A percentile compares a stretch with the other conserved stretches of the same genome.
Conservation (phyloP, 2,329 filamentous ascomycete genomes). For the Sporothrix pseudoabietina region DNA sequence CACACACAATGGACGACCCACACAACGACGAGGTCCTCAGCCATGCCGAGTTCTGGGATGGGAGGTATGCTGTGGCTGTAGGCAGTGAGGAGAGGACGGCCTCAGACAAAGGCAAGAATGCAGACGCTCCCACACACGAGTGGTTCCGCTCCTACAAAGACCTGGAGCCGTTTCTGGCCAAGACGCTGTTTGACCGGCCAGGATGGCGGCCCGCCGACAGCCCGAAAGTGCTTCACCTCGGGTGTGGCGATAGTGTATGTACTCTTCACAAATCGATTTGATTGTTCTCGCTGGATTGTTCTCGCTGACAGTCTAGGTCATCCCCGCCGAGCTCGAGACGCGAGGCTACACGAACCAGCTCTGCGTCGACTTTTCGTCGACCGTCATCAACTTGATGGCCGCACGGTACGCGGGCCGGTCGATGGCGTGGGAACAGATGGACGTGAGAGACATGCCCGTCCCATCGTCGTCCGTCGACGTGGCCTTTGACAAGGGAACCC, state of each 20-base stretch:
- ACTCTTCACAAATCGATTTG: background rate
- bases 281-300: too few relatives aligned
- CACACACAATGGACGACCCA: constrained; percentile 21
- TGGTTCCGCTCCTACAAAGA: constrained; percentile 56
- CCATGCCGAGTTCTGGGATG: constrained; percentile 54
- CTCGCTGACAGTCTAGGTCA: constrained; percentile 45
- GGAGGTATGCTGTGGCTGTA: constrained; percentile 44
- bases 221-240: constrained; percentile 57
- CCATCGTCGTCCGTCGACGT: constrained; percentile 51
- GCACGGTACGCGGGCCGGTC: constrained; percentile 45
- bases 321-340: constrained; percentile 52
- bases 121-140: constrained; percentile 49
- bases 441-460: background rate
- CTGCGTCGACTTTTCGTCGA: constrained; percentile 59
- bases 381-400: constrained; percentile 57
- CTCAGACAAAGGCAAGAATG: background rate
- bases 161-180: constrained; percentile 51
- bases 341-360: constrained; percentile 55
- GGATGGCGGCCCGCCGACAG: constrained; percentile 38
- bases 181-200: constrained; percentile 45
- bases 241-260: constrained; percentile 50
- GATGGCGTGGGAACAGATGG: constrained; percentile 54
- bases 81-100: constrained; percentile 41
- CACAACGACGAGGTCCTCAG: constrained; percentile 39
- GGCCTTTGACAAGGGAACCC: constrained; percentile 60